Conservation (phyloP, 495 filamentous ascomycete genomes). For the Aspergillus campestris region DNA sequence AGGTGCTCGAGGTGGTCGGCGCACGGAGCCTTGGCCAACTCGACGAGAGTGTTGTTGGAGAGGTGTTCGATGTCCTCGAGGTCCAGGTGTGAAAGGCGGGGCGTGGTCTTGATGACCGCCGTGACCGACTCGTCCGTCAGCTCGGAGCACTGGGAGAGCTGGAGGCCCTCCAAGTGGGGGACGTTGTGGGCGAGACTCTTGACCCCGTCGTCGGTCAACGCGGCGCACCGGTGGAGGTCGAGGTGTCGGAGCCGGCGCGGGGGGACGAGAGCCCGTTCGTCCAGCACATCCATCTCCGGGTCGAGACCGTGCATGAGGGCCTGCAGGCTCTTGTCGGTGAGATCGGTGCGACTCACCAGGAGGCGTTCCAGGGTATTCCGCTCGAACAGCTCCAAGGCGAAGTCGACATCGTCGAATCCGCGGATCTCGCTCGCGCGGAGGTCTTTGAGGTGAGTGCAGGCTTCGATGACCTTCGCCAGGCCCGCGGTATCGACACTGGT, state of each 20-base stretch:
- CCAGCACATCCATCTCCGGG: slow-evolving; percentile 70
- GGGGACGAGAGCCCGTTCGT: slow-evolving; percentile 64
- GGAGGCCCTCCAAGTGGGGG: slow-evolving; percentile 72
- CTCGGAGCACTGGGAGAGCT: slow-evolving; percentile 60
- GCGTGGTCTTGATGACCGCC: slow-evolving; percentile 63
- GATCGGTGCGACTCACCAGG: slow-evolving; percentile 66
- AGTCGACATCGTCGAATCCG: slow-evolving; percentile 63
- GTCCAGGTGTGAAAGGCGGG: slow-evolving; percentile 76
- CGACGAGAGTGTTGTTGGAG: slow-evolving; percentile 63
- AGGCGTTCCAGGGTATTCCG: slow-evolving; percentile 76
- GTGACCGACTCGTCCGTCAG: slow-evolving; percentile 68
- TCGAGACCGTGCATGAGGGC: slow-evolving; percentile 64
- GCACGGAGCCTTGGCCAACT: slow-evolving; percentile 68
- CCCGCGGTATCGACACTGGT: slow-evolving; percentile 74
- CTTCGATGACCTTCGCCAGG: slow-evolving; percentile 60
- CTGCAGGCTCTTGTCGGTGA: slow-evolving; percentile 64
- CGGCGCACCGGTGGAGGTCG: slow-evolving; percentile 70
- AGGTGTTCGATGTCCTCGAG: slow-evolving; percentile 75
- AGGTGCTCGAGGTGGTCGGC: slow-evolving; percentile 64
- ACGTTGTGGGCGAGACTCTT: slow-evolving; percentile 60
- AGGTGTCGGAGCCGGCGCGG: slow-evolving; percentile 75
- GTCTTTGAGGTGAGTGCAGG: slow-evolving; percentile 66
- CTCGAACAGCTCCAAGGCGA: slow-evolving; percentile 64
- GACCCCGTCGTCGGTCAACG: slow-evolving; percentile 63
- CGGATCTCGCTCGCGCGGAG: slow-evolving; percentile 73